Evolutionary conservation across 2,329 filamentous ascomycete genomes (phyloP).

Genomic region (Teratosphaeria zuluensis): DNA sequence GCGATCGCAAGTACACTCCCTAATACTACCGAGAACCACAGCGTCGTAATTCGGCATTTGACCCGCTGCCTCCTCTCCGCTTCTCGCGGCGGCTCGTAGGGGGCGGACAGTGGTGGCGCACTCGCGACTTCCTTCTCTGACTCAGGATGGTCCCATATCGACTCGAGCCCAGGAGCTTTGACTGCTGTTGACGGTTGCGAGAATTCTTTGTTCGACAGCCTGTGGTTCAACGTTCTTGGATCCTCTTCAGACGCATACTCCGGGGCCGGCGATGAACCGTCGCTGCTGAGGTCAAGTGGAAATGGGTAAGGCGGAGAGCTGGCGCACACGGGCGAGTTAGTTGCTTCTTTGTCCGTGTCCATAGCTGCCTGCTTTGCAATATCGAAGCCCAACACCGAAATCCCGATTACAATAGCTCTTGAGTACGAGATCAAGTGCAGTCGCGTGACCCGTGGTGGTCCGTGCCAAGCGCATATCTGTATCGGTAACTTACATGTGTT

Average conservation of each 20-base stretch:
- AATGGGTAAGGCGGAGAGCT: not conserved
- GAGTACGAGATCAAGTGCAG: not conserved
- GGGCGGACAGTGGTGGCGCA: constrained; percentile 7
- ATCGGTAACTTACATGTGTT: constrained; percentile 16
- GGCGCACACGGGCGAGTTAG: not conserved
- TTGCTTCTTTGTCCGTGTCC: not conserved
- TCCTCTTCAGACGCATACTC: not conserved
- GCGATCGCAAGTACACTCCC: not conserved
- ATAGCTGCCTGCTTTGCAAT: not conserved
- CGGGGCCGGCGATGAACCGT: not conserved
- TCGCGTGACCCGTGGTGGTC: constrained; percentile 3
- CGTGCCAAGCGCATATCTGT: constrained; percentile 1
- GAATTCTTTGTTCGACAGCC: not conserved
- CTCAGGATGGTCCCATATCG: constrained; percentile 13
- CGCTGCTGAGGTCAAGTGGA: not conserved
- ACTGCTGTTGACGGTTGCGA: constrained; percentile 9
- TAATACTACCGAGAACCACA: not conserved
- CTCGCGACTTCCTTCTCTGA: constrained; percentile 23
- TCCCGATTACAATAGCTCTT: not conserved
- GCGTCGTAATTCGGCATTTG: not conserved
- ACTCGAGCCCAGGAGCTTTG: constrained; percentile 18
- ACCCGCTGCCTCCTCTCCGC: not conserved
- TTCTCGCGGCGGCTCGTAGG: constrained; percentile 5
- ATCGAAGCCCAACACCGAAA: not conserved
- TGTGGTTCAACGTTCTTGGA: not conserved